A percentile compares a stretch with the other conserved stretches of the same genome.
These are phyloP conservation scores for Beverwykella pulmonaria DNA, from an alignment of 495 filamentous ascomycete genomes.

Conservation along the genomic window DNA sequence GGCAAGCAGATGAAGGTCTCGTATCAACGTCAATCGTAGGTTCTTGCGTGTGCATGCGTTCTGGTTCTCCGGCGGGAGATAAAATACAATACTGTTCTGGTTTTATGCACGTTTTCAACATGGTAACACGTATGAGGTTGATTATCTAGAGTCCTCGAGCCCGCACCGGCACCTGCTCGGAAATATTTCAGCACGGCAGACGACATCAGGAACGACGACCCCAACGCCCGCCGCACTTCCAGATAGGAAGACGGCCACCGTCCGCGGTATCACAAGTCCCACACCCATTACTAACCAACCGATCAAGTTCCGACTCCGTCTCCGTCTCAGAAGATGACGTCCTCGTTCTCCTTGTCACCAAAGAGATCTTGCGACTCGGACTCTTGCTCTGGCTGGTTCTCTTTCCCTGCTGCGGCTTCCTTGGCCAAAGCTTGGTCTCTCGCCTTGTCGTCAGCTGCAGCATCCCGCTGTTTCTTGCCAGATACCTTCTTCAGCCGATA, in stretches of 20 bases:
- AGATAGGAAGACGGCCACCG: too few relatives aligned
- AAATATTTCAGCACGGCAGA: not conserved
- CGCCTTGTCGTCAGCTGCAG: conserved; percentile 64
- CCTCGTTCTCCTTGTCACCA: conserved; percentile 83
- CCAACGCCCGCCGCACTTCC: too few relatives aligned
- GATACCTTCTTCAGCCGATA: conserved; percentile 98
- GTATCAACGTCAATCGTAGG: conserved; percentile 74
- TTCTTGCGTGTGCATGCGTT: not conserved
- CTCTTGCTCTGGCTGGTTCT: conserved; percentile 47
- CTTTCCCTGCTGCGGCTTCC: conserved; percentile 46
- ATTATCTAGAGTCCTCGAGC: not conserved
- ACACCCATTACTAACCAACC: too few relatives aligned
- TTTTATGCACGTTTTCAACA: not conserved
- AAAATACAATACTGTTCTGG: not conserved
- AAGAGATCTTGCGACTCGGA: conserved; percentile 67
- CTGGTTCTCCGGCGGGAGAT: not conserved
- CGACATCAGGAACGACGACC: not conserved
- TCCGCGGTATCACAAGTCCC: not conserved
- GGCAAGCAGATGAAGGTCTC: conserved; percentile 66
- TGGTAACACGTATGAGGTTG: not conserved
- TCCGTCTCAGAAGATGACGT: conserved; percentile 88
- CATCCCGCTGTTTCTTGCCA: conserved; percentile 89
- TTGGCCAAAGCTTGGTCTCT: conserved; percentile 47
- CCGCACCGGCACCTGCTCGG: not conserved
- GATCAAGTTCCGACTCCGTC: too few relatives aligned